Evolutionary conservation across 345 rosid species (phyloP).

Genomic region (Physaria fendleri): DNA sequence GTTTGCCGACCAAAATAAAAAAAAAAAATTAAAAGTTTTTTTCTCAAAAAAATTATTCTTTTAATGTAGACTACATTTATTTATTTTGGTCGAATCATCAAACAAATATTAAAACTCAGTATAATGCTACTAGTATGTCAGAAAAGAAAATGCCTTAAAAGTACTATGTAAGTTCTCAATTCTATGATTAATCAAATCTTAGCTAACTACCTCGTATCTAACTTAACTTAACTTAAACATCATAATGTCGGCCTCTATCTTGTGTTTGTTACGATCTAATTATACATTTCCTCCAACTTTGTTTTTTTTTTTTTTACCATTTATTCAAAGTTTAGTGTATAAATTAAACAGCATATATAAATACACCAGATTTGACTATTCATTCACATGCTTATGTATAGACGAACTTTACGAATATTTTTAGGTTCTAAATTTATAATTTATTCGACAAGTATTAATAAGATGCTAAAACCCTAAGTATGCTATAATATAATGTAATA

Average conservation of each 20-base stretch:
- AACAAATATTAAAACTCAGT: background rate
- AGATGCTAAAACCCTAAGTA: background rate
- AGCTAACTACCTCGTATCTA: conserved; percentile 21
- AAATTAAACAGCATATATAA: background rate
- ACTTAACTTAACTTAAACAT: conserved; percentile 13
- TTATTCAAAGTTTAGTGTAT: background rate
- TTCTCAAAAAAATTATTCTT: no score
- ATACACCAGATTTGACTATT: background rate
- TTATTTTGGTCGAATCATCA: background rate
- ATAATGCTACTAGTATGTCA: background rate
- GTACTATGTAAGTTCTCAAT: background rate
- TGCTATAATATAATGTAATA: background rate
- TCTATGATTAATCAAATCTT: conserved; percentile 7
- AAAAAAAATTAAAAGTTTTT: no score
- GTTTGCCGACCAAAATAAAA: no score
- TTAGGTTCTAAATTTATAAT: background rate
- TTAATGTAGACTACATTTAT: no score
- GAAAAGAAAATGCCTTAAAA: background rate
- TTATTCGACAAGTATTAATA: background rate
- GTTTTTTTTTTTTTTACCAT: background rate
- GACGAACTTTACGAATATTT: background rate
- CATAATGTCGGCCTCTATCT: conserved; percentile 15
- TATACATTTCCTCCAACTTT: background rate
- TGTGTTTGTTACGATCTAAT: background rate
- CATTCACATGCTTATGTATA: background rate